phyloP scores from a whole-genome alignment of 306 rosid species.

The Psophocarpus tetragonolobus region DNA sequence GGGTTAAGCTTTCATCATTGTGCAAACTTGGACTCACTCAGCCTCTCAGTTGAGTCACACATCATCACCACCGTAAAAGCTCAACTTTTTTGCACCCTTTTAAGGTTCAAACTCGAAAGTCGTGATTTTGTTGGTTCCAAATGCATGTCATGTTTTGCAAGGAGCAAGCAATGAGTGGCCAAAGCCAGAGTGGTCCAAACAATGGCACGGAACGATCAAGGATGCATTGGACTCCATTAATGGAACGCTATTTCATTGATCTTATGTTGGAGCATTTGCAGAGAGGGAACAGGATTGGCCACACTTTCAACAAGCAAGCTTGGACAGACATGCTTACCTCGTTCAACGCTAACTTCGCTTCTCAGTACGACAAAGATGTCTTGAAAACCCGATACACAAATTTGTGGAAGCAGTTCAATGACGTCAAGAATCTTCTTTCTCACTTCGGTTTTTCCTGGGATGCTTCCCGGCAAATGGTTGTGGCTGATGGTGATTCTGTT shows the following conservation, averaged over 20 bases:
- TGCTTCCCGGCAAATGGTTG: conserved; percentile 65
- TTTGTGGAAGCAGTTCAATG: conserved; percentile 83
- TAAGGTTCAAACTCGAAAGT: background rate
- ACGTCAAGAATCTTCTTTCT: conserved; percentile 60
- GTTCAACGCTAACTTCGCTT: conserved; percentile 69
- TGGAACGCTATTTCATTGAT: conserved; percentile 74
- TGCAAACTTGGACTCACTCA: conserved; percentile 30
- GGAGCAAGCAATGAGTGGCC: conserved; percentile 47
- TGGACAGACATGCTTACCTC: conserved; percentile 69
- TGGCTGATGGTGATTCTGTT: conserved; percentile 61
- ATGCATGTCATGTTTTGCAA: conserved; percentile 4
- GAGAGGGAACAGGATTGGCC: conserved; percentile 64
- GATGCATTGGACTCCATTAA: conserved; percentile 68
- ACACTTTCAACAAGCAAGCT: conserved; percentile 75
- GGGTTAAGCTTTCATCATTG: conserved; percentile 51
- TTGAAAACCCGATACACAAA: conserved; percentile 68
- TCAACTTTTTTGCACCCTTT: conserved; percentile 5
- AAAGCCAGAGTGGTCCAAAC: conserved; percentile 44
- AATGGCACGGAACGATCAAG: conserved; percentile 60
- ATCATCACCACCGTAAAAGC: background rate
- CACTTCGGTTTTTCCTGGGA: conserved; percentile 83
- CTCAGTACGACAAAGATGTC: conserved; percentile 73
- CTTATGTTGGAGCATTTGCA: conserved; percentile 79
- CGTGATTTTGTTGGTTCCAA: background rate
- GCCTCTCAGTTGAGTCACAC: background rate